Evolutionary conservation across 768 basidiomycete species (phyloP), one percentile per base, ranked within the genome.

Genomic region (Trametes villosa): DNA sequence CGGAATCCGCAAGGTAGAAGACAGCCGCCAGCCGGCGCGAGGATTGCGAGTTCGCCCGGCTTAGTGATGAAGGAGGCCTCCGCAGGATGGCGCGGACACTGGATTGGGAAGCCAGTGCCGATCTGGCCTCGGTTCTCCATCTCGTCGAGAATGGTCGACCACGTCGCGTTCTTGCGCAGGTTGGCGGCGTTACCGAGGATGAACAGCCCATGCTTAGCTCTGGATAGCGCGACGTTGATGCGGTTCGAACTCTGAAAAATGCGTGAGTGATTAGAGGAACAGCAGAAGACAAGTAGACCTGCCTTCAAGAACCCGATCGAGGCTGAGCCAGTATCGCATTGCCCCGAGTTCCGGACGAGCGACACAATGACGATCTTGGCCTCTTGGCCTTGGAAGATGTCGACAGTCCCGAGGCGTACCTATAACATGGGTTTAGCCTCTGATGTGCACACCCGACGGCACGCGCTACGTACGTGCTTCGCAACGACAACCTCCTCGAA

Each of bases 371-470:
- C 82, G 53, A 92, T 81, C 77, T 87, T 60, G 1, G 82, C 86
- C 74, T 90, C 89, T 59, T 88, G 84, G 2, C 89, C 91, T 71
- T 92, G 91, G 68, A 84, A 92, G 50, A 87, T 91, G 62, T 93
- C 90, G 1, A 92, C 82, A 0, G 90, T 92, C 6, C 91, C 82
- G 6, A 92, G 75, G 9, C 83, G 80, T 41, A 91, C 82, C 88
- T 90, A 9, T 72, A 70, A 53, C 4, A 7, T 17, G 59, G 26
- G 41, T 74, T 76, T 6, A 48, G 15, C 9, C 42, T 18, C 48
- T 52, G 2, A 29, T 26, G 40, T 33, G 33, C 0, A n/a, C n/a
- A n/a, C n/a, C n/a, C n/a, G n/a, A n/a, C n/a, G n/a, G n/a, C n/a
- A 15, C 26, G 38, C 11, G 11, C 4, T 7, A 70, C 79, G 26